Base-by-base conservation (phyloP, 257 asterid species). In the Penstemon newberryi region DNA sequence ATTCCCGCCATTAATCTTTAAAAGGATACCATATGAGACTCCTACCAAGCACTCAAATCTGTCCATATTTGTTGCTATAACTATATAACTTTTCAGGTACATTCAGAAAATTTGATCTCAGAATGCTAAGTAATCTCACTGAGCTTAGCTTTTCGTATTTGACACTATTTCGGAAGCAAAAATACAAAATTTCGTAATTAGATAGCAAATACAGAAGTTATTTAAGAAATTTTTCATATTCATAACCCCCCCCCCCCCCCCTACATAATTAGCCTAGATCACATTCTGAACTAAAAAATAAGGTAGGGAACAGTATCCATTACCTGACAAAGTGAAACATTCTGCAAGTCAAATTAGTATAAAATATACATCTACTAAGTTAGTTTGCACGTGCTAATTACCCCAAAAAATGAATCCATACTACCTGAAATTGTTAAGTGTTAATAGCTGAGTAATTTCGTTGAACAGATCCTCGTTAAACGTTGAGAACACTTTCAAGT, bases 371-470 rank as follows among this genome's bases (percentile, higher is more conserved):
- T 74, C 55, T 49, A 12, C 66, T 51, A 11, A n/a, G 43, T 7
- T 6, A 39, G 33, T 56, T 4, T 2, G 12, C 38, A 7, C n/a
- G 9, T 51, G 44, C 64, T 13, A 47, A 57, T 67, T 58, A 54
- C 65, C 19, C 0, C 9, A 75, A 1, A n/a, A 65, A 59, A 43
- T 69, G 60, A 75, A 65, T 62, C 57, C 53, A 11, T 6, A 33
- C 25, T 83, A 91, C 98, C 98, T 89, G 94, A 91, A 89, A 85
- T 91, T 91, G 72, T 55, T 73, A 70, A 91, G 91, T 5, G 98
- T 89, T 73, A 91, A 75, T 49, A 91, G 87, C 85, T 91, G 98
- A n/a, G 98, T 91, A 47, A 91, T 91, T 75, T 91, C 96, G 80
- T 91, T 91, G 73, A 80, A 91, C 54, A 91, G 78, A 77, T 91